Evolutionary conservation across 2,329 filamentous ascomycete genomes (phyloP), one percentile per base, ranked within the genome.

Genomic region (Cordyceps fumosorosea): DNA sequence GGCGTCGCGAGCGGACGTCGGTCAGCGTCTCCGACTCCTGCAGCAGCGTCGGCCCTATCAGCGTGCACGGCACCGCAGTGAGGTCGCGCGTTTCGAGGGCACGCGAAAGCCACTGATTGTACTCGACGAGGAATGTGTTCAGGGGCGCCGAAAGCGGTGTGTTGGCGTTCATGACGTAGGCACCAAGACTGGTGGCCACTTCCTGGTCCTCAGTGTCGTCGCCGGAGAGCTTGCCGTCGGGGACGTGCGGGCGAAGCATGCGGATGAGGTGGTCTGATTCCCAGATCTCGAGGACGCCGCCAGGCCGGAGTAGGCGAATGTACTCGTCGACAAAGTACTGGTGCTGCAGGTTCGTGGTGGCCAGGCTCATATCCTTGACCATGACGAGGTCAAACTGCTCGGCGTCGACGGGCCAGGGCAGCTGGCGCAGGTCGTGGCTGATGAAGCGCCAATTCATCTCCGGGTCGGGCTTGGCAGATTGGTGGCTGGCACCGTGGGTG

Each of bases 381-480:
- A 96, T 91, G 68, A 98, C 83, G 47, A 96, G 81, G 72, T 96
- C 91, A 73, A 96, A 97, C 68, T 93, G 88, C 42, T 83, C 87
- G 64, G 91, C 84, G 2, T 85, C 80, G 66, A 96, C 91, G 0
- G 93, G 93, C 69, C 93, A 84, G 0, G 91, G 90, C 2, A 82
- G 73, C 64, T 84, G 84, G 63, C 91, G 87, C 65, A 96, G 76
- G 73, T 97, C 93, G 72, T 96, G 91, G 71, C 93, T 89, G 59
- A 96, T 84, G 72, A 96, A 97, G 12, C 81, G 86, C 91, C 92
- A 96, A 66, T 90, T 87, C 80, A 96, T 89, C 54, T 90, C 90
- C 68, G 87, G 86, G 66, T 84, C 82, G 4, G 79, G 78, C 67
- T 86, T 85, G 68, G 81, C 72, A 7, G 44, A 16, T 18, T n/a